phyloP scores from a whole-genome alignment of 2,329 filamentous ascomycete species.

The Colletotrichum neosansevieriae region DNA sequence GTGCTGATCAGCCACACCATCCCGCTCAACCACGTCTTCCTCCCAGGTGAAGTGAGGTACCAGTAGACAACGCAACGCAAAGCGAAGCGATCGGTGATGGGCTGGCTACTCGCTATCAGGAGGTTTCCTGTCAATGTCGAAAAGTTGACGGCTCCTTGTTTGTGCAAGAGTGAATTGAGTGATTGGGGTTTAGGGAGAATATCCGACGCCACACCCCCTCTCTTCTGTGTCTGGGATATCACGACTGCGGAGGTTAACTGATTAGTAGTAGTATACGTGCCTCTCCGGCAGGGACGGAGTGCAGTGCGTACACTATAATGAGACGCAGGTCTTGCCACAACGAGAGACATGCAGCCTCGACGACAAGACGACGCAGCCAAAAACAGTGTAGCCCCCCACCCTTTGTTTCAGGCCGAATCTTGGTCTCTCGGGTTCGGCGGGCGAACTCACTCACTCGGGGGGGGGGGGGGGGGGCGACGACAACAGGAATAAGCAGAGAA shows the following conservation, averaged over 20 bases:
- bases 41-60: background rate
- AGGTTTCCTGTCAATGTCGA: background rate
- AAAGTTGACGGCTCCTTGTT: background rate
- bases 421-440: too few species aligned
- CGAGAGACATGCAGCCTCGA: constrained; percentile 1
- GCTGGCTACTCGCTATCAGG: background rate
- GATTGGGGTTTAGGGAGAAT: background rate
- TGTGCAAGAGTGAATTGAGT: background rate
- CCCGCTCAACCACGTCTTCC: background rate
- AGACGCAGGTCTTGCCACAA: background rate
- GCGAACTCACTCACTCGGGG: too few species aligned
- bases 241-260: background rate
- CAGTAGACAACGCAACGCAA: background rate
- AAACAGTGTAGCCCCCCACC: too few species aligned
- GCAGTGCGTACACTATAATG: background rate
- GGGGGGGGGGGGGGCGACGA: too few species aligned
- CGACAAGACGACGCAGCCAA: constrained; percentile 6
- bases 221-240: background rate
- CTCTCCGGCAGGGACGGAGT: background rate
- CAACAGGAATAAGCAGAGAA: background rate
- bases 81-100: background rate
- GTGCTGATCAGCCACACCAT: constrained; percentile 30
- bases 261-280: background rate
- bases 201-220: background rate
- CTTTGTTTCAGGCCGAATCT: too few species aligned